Conservation (phyloP, 371 early-diverging fungal genomes). For the Mortierella sp. region DNA sequence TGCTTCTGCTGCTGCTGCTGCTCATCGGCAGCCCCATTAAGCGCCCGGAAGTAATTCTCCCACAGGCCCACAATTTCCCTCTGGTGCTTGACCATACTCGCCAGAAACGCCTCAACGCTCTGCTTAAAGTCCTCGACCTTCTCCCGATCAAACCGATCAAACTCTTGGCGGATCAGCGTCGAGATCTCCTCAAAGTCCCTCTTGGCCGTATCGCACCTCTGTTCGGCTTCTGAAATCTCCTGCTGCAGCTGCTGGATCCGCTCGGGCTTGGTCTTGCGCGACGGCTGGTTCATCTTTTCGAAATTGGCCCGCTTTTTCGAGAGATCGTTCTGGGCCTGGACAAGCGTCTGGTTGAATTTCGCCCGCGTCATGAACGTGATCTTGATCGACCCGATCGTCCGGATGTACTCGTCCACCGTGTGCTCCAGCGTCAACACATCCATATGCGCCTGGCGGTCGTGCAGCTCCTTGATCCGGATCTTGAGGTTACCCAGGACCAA, state of each 20-base stretch:
- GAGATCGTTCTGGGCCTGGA: constrained; percentile 75
- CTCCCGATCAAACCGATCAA: constrained; percentile 89
- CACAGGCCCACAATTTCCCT: constrained; percentile 82
- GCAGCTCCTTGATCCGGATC: constrained; percentile 81
- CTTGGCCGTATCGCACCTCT: constrained; percentile 27
- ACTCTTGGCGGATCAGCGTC: constrained; percentile 77
- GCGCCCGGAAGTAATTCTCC: constrained; percentile 72
- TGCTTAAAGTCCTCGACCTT: constrained; percentile 87
- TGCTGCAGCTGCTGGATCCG: constrained; percentile 68
- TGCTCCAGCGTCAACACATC: constrained; percentile 83
- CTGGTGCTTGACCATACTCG: constrained; percentile 86
- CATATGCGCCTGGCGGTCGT: constrained; percentile 79
- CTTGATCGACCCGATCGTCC: constrained; percentile 88
- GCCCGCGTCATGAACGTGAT: constrained; percentile 82
- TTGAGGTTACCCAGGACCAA: constrained; percentile 82
- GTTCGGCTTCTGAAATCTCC: constrained; percentile 76
- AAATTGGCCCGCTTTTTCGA: constrained; percentile 70
- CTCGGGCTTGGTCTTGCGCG: constrained; percentile 73
- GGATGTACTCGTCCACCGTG: constrained; percentile 90
- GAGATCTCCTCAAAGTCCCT: constrained; percentile 82
- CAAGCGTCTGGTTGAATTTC: constrained; percentile 79
- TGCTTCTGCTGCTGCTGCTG: constrained; percentile 24
- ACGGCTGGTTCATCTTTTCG: constrained; percentile 72
- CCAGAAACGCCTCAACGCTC: constrained; percentile 80
- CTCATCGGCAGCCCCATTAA: constrained; percentile 33